A percentile compares a stretch with the other conserved stretches of the same genome.
phyloP scores from a whole-genome alignment of 306 rosid species.

The Ochetophila trinervis region DNA sequence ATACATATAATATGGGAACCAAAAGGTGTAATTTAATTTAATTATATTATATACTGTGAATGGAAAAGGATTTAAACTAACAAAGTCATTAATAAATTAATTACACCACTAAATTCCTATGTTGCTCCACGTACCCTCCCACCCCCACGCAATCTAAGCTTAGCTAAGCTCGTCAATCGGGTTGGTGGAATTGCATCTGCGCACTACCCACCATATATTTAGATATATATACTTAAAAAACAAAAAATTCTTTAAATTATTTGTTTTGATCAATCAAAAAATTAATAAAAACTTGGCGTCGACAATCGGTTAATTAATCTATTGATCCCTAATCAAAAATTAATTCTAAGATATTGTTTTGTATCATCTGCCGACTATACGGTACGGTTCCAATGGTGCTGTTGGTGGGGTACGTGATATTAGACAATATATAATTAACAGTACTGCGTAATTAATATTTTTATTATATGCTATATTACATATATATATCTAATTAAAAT shows the following conservation, averaged over 20 bases:
- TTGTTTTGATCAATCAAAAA: constrained; percentile 2
- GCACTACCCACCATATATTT: background rate
- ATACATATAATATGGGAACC: constrained; percentile 24
- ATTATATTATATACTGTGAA: background rate
- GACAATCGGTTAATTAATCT: constrained; percentile 20
- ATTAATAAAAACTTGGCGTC: constrained; percentile 6
- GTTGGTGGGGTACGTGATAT: constrained; percentile 17
- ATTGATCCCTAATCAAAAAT: background rate
- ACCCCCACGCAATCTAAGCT: constrained; percentile 6
- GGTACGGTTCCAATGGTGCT: constrained; percentile 18
- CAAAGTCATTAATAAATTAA: background rate
- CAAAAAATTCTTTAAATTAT: background rate
- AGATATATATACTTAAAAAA: too few relatives aligned
- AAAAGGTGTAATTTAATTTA: too few relatives aligned
- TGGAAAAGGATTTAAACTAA: too few relatives aligned
- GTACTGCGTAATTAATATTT: background rate
- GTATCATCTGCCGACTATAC: constrained; percentile 15
- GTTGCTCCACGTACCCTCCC: constrained; percentile 6
- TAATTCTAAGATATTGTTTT: constrained; percentile 26
- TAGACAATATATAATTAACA: background rate
- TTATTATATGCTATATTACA: too few relatives aligned
- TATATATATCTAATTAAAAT: too few relatives aligned
- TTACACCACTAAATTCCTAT: background rate
- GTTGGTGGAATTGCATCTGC: constrained; percentile 7
- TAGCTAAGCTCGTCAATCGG: constrained; percentile 6